Base-by-base conservation (phyloP, 495 filamentous ascomycete species). In the Bathelium albidoporum region DNA sequence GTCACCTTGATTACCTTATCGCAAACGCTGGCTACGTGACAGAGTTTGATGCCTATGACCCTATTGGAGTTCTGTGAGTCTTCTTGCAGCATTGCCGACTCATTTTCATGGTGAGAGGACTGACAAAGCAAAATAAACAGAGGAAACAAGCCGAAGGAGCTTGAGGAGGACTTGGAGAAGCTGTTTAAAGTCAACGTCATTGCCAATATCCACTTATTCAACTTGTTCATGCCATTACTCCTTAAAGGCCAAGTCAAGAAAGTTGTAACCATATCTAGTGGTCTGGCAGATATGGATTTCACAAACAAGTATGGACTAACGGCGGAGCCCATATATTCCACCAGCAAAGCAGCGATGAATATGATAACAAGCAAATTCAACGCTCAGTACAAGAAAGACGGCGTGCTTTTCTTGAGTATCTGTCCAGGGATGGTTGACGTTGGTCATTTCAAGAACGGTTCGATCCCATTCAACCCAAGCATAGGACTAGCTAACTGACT, bases 211-310 rank as follows among this genome's bases (percentile, higher is more conserved):
- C 75, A 85, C 62, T 70, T 81, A 1, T 77, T 80, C 68, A 80
- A 81, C 68, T 60, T 75, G n/a, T 85, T 82, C 71, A 32, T 82
- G 2, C 81, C 83, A 4, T 74, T 85, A 0, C 73, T 85, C 64
- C 68, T 71, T 2, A 72, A 74, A n/a, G 80, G 81, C 31, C 66
- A 70, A 12, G 66, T 29, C 29, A 85, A 84, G 69, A 87, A 87
- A 64, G 75, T 84, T 59, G 75, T 86, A 60, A 60, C 77, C 29
- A 78, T 86, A 31, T 79, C 81, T 11, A 76, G 68, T 12, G 83
- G 80, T 31, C 29, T 72, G 28, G 81, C 73, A 0, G 82, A 82
- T 62, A 29, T 81, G 20, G 78, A 83, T 58, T 52, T 79, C 2
- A 73, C 73, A 53, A 68, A 73, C 22, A 67, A 73, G 2, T 71